These are phyloP conservation scores for Phytophthora gonapodyides DNA, from an alignment of 352 stramenopile genomes.

Conservation along the genomic window DNA sequence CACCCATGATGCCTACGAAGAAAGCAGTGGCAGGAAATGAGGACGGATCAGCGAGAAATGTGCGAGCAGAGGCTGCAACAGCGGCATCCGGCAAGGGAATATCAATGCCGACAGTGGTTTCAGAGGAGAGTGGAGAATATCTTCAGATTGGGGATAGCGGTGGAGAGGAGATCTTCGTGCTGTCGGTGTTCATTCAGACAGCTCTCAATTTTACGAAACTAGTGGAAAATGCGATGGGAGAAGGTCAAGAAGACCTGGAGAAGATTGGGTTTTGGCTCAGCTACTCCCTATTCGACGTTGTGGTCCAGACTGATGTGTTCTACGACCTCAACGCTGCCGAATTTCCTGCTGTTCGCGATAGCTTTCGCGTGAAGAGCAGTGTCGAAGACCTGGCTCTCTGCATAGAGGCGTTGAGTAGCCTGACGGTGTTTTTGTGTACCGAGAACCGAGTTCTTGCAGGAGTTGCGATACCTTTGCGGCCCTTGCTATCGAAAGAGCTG, in stretches of 20 bases:
- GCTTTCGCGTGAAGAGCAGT: slow-evolving; percentile 69
- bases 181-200: slow-evolving; percentile 59
- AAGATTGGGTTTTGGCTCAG: slow-evolving; percentile 73
- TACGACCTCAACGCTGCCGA: slow-evolving; percentile 53
- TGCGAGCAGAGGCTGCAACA: neutral
- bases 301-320: slow-evolving; percentile 85
- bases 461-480: slow-evolving; percentile 53
- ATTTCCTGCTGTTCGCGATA: slow-evolving; percentile 75
- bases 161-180: slow-evolving; percentile 59
- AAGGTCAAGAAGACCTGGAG: slow-evolving; percentile 6
- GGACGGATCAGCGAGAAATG: neutral
- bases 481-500: slow-evolving; percentile 36
- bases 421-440: slow-evolving; percentile 77
- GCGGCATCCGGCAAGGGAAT: neutral
- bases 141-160: slow-evolving; percentile 49
- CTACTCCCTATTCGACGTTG: slow-evolving; percentile 84
- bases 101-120: slow-evolving; percentile 13
- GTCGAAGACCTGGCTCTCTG: slow-evolving; percentile 48
- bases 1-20: neutral
- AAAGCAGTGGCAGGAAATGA: neutral
- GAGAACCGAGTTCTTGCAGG: slow-evolving; percentile 63
- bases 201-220: slow-evolving; percentile 45
- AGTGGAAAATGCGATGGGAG: slow-evolving; percentile 28
- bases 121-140: slow-evolving; percentile 47
- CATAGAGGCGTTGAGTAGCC: slow-evolving; percentile 31